phyloP scores from a whole-genome alignment of 2,329 filamentous ascomycete genomes.

The Chaetomiaceae sp. region DNA sequence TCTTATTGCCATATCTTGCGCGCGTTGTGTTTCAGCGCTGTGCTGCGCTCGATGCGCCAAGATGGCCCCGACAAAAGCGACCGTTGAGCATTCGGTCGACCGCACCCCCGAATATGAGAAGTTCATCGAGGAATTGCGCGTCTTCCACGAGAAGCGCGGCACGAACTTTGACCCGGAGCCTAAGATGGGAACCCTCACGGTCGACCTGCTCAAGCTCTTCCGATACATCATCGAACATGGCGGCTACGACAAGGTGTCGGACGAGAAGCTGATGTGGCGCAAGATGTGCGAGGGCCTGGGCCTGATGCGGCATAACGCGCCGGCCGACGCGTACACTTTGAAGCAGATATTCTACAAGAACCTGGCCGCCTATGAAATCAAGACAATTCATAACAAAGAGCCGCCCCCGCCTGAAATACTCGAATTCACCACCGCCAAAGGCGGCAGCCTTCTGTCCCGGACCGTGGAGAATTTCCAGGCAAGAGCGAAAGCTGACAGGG shows the following conservation, averaged over 20 bases:
- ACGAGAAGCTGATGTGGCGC: conserved; percentile 81
- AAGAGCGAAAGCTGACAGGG: conserved; percentile 38
- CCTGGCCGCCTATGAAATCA: conserved; percentile 80
- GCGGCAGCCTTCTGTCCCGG: conserved; percentile 69
- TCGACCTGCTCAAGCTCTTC: conserved; percentile 75
- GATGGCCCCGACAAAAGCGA: conserved; percentile 31
- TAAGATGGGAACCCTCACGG: conserved; percentile 68
- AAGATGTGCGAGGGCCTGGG: conserved; percentile 71
- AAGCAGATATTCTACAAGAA: conserved; percentile 90
- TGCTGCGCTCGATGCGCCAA: conserved; percentile 20
- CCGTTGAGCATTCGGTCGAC: conserved; percentile 42
- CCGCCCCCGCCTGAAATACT: conserved; percentile 84
- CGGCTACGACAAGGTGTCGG: conserved; percentile 79
- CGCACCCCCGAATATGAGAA: conserved; percentile 66
- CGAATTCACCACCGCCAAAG: conserved; percentile 80
- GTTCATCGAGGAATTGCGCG: conserved; percentile 67
- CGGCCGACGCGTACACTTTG: conserved; percentile 77
- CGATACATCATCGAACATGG: conserved; percentile 69
- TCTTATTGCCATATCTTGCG: not conserved
- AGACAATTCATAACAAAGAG: conserved; percentile 67
- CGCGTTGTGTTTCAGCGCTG: conserved; percentile 1
- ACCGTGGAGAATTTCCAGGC: conserved; percentile 68
- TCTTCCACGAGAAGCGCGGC: conserved; percentile 72
- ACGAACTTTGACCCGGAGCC: conserved; percentile 75
- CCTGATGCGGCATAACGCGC: conserved; percentile 65